Percentiles rank a stretch among this genome's conserved stretches.
Conservation (phyloP, 768 basidiomycete species). For the Tricholoma hemisulphureum region DNA sequence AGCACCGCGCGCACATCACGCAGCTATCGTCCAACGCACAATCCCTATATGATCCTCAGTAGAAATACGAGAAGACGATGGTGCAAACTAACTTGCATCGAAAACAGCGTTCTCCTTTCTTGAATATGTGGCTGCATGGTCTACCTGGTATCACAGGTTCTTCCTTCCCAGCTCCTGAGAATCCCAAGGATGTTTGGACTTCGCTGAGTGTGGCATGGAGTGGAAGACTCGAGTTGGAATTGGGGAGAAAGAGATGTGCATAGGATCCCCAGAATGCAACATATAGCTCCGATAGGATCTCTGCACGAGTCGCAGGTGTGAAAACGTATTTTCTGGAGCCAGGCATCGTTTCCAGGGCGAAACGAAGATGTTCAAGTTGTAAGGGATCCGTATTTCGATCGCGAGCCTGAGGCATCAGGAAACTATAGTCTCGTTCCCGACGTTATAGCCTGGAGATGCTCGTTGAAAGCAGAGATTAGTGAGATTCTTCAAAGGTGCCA, state of each 20-base stretch:
- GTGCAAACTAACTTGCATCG: constrained; percentile 79
- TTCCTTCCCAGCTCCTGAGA: constrained; percentile 58
- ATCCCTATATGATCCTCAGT: constrained; percentile 52
- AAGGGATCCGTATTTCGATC: constrained; percentile 62
- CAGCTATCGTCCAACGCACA: constrained; percentile 89
- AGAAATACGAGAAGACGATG: neutral
- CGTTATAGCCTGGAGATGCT: no score
- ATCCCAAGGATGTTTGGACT: constrained; percentile 59
- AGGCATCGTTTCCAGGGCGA: constrained; percentile 79
- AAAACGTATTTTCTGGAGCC: constrained; percentile 76
- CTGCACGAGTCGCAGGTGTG: constrained; percentile 69
- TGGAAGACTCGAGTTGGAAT: constrained; percentile 60
- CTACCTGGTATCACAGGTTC: constrained; percentile 64
- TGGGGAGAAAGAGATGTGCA: constrained; percentile 68
- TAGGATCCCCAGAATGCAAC: constrained; percentile 80
- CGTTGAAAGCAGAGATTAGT: no score
- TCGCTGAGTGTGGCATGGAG: constrained; percentile 65
- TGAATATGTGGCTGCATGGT: constrained; percentile 83
- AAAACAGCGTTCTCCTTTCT: constrained; percentile 89
- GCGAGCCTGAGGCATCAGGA: no score
- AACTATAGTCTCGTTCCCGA: no score
- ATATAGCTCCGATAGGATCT: constrained; percentile 80
- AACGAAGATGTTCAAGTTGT: constrained; percentile 71
- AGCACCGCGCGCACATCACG: constrained; percentile 88
- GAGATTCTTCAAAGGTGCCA: no score